Evolutionary conservation across 2,329 filamentous ascomycete species (phyloP), one percentile per base, ranked within the genome.

Genomic region (Teratosphaeria pseudoeucalypti): DNA sequence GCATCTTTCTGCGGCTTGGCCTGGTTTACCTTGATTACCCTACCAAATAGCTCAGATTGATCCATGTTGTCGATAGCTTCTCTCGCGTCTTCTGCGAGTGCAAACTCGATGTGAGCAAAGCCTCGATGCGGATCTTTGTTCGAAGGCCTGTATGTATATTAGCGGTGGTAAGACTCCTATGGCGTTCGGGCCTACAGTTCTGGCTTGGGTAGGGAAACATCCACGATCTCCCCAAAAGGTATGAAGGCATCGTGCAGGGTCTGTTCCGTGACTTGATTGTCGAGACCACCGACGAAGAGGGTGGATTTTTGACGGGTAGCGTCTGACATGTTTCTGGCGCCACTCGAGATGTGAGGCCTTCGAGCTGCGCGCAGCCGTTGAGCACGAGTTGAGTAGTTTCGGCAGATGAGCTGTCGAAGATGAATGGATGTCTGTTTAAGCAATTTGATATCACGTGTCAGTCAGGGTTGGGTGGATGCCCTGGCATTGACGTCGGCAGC

Each of bases 11-110:
- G 90, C 34, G 90, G 85, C 75, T 96, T 99, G 52, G 95, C 95
- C 58, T 88, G 83, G 53, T 90, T 92, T 57, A 97, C 92, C 73
- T 92, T 96, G 73, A 99, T 87, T 14, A 94, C 87, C 61, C 90
- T 85, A 11, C 94, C 95, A 72, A 92, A 97, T 54, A 99, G 83
- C 76, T 97, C 92, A 62, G 92, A 88, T 73, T 96, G 91, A 72
- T 99, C 90, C 92, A 99, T 97, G 72, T 99, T 99, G 80, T 97
- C 91, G 73, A 99, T 96, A 56, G 94, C 94, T 75, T 97, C 92
- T 70, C 86, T 86, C 32, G 92, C 92, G 75, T 99, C 94, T 60
- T 87, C 84, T 12, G 85, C 81, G 60, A 90, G 83, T 68, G 96
- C 91, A 70, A 89, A 99, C 71, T 99, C 94, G 56, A 99, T 89